Percentiles rank a stretch among this genome's conserved stretches.
Evolutionary conservation across 345 rosid species (phyloP).

Genomic region (Linum usitatissimum): DNA sequence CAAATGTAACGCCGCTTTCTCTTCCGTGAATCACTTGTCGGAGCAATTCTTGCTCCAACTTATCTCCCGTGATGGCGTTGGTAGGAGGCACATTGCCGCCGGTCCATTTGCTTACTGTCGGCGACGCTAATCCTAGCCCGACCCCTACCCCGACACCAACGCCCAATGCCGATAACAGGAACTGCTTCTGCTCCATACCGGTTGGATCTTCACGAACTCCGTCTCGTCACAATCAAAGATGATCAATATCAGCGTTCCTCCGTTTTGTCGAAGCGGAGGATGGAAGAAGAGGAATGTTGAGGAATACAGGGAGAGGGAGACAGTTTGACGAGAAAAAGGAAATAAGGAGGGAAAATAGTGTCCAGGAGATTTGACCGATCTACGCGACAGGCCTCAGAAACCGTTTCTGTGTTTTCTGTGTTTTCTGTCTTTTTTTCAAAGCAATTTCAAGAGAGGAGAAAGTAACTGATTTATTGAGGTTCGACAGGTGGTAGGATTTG

Average conservation of each 20-base stretch:
- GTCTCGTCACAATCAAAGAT: not conserved
- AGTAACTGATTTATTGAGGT: not conserved
- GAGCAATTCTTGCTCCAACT: conserved; percentile 45
- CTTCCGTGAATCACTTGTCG: conserved; percentile 47
- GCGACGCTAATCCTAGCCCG: conserved; percentile 49
- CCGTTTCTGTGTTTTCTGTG: not conserved
- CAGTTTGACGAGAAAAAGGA: not conserved
- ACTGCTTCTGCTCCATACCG: conserved; percentile 45
- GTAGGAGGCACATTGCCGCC: conserved; percentile 15
- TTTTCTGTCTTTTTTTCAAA: not conserved
- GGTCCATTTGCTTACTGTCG: conserved; percentile 40
- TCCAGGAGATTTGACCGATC: not conserved
- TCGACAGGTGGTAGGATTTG: not conserved
- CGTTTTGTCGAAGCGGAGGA: not conserved
- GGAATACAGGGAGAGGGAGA: not conserved
- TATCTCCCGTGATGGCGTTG: conserved; percentile 26
- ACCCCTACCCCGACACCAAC: conserved; percentile 56
- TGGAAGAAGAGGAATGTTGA: not conserved
- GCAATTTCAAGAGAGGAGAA: not conserved
- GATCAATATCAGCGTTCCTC: not conserved
- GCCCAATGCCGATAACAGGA: conserved; percentile 45
- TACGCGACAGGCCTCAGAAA: not conserved
- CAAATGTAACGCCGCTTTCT: conserved; percentile 55
- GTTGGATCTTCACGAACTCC: not conserved
- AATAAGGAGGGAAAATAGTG: not conserved